Evolutionary conservation across 352 stramenopile genomes (phyloP).

Genomic region (Globisporangium solare): DNA sequence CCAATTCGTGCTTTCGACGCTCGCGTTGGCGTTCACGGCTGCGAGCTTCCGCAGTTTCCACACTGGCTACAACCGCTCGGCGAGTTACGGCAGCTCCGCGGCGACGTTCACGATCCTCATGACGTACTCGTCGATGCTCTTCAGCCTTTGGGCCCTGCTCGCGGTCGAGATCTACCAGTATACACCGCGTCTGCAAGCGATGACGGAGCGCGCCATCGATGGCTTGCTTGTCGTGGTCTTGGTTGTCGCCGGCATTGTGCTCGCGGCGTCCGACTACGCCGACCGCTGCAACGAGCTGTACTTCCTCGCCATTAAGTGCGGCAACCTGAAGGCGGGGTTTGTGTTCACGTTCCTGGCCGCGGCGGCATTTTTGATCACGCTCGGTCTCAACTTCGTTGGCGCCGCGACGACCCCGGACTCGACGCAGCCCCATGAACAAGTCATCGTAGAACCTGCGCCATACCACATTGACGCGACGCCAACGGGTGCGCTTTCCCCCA

Average conservation of each 20-base stretch:
- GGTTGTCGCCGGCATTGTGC: constrained; percentile 45
- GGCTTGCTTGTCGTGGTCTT: constrained; percentile 31
- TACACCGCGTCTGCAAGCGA: constrained; percentile 17
- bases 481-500: constrained; percentile 28
- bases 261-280: constrained; percentile 44
- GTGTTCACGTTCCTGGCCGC: constrained; percentile 52
- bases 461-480: constrained; percentile 16
- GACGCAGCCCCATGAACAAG: no score
- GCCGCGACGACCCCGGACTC: constrained; percentile 1
- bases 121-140: constrained; percentile 66
- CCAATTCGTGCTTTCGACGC: constrained; percentile 54
- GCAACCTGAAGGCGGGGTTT: constrained; percentile 40
- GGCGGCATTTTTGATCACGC: constrained; percentile 23
- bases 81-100: constrained; percentile 8
- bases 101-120: constrained; percentile 60
- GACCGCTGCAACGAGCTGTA: constrained; percentile 25
- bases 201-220: constrained; percentile 29
- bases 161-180: constrained; percentile 44
- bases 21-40: constrained; percentile 43
- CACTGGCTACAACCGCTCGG: constrained; percentile 12
- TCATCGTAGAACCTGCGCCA: neutral
- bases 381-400: constrained; percentile 36
- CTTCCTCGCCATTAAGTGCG: constrained; percentile 28
- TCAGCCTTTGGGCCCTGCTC: constrained; percentile 41
- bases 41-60: constrained; percentile 22